Conservation (phyloP, 345 rosid species). For the Fremontodendron californicum region DNA sequence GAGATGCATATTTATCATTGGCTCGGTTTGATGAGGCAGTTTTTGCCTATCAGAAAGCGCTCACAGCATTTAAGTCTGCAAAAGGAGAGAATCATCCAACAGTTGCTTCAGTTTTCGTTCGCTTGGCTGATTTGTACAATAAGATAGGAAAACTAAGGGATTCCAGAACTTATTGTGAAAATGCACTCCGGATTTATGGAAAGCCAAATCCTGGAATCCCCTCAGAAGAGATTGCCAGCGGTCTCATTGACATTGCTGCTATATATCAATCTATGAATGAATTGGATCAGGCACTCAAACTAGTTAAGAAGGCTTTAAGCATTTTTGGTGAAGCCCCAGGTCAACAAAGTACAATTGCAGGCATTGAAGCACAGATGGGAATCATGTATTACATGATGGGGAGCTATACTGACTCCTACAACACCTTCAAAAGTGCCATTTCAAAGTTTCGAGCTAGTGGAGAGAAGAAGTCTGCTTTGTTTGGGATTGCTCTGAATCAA, state of each 20-base stretch:
- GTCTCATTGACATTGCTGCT: constrained; percentile 77
- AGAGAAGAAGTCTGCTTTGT: constrained; percentile 70
- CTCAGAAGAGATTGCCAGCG: constrained; percentile 70
- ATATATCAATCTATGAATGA: constrained; percentile 83
- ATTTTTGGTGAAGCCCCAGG: constrained; percentile 54
- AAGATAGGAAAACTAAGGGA: constrained; percentile 75
- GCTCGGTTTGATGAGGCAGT: constrained; percentile 85
- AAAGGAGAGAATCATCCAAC: constrained; percentile 82
- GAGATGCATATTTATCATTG: constrained; percentile 80
- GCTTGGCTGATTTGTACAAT: constrained; percentile 79
- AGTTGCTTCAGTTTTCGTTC: constrained; percentile 82
- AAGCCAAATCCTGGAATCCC: constrained; percentile 57
- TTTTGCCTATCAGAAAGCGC: constrained; percentile 81
- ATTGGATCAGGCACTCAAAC: constrained; percentile 54
- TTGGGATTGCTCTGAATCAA: constrained; percentile 84
- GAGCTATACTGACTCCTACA: constrained; percentile 63
- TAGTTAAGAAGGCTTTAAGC: constrained; percentile 66
- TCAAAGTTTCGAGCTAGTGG: constrained; percentile 69
- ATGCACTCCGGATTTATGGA: constrained; percentile 64
- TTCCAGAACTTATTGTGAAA: constrained; percentile 79
- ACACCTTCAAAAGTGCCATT: constrained; percentile 56
- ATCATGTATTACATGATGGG: constrained; percentile 87
- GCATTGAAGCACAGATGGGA: constrained; percentile 92
- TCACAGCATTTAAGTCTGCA: constrained; percentile 61
- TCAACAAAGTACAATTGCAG: constrained; percentile 73